Evolutionary conservation across 345 rosid genomes (phyloP).

Genomic region (Aquilaria sinensis): DNA sequence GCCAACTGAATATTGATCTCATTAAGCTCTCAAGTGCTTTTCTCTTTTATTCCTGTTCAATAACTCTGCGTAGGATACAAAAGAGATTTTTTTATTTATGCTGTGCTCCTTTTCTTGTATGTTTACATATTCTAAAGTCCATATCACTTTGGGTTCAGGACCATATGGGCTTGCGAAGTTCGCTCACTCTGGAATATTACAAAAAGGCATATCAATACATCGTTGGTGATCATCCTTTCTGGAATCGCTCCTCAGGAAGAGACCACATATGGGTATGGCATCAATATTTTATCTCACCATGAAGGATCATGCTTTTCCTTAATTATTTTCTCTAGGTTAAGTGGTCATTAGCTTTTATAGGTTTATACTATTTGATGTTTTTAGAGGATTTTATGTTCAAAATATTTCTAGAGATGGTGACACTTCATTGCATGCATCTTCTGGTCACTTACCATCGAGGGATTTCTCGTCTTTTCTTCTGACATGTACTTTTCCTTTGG

Average conservation of each 20-base stretch:
- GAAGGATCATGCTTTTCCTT: too few species aligned
- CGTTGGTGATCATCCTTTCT: conserved; percentile 58
- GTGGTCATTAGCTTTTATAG: too few species aligned
- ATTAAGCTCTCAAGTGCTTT: too few species aligned
- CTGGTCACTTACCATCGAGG: background rate
- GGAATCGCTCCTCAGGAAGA: conserved; percentile 85
- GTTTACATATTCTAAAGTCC: conserved; percentile 4
- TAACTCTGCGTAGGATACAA: background rate
- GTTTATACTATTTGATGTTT: too few species aligned
- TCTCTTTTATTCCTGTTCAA: too few species aligned
- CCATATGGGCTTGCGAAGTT: conserved; percentile 78
- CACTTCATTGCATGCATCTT: conserved; percentile 5
- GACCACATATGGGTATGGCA: conserved; percentile 91
- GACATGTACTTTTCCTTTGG: background rate
- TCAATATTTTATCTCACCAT: background rate
- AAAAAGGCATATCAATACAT: conserved; percentile 69
- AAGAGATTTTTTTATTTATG: background rate
- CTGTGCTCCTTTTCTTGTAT: background rate
- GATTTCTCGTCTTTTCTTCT: background rate
- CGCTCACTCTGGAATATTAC: conserved; percentile 82
- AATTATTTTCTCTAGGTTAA: too few species aligned
- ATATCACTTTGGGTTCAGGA: conserved; percentile 44
- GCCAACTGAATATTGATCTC: too few species aligned
- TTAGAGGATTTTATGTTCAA: too few species aligned
- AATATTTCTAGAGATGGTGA: too few species aligned